These are phyloP conservation scores for Babjeviella inositovora DNA, from an alignment of 805 yeast genomes.

Conservation along the genomic window DNA sequence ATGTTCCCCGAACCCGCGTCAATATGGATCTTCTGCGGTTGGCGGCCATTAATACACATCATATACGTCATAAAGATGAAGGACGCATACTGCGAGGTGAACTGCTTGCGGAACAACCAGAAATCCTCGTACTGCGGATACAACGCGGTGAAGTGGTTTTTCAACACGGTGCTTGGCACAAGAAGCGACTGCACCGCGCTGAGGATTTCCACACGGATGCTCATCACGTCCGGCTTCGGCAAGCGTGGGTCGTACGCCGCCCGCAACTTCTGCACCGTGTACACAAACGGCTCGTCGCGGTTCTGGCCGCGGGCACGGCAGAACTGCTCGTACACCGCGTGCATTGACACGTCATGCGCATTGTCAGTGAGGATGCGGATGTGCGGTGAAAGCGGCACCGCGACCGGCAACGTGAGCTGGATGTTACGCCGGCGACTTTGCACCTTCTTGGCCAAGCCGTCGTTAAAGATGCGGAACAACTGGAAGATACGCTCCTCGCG, in stretches of 20 bases:
- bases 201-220: constrained; percentile 81
- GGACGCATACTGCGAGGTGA: constrained; percentile 87
- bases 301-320: constrained; percentile 60
- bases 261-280: constrained; percentile 69
- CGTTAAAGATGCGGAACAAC: constrained; percentile 77
- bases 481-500: constrained; percentile 93
- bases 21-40: constrained; percentile 84
- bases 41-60: constrained; percentile 86
- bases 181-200: constrained; percentile 77
- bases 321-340: constrained; percentile 73
- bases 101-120: constrained; percentile 94
- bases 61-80: constrained; percentile 84
- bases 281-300: constrained; percentile 83
- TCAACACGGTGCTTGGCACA: constrained; percentile 74
- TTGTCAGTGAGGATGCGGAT: constrained; percentile 83
- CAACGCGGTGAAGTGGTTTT: constrained; percentile 54
- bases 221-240: constrained; percentile 83
- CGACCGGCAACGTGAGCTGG: constrained; percentile 75
- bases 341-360: constrained; percentile 57
- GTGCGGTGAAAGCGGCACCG: constrained; percentile 90
- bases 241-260: constrained; percentile 89
- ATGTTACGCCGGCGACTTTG: constrained; percentile 80
- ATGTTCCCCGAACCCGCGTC: constrained; percentile 74
- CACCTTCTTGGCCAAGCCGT: constrained; percentile 61
- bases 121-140: constrained; percentile 80